Evolutionary conservation across 2,329 filamentous ascomycete species (phyloP).

Genomic region (Cladosporium sp.): DNA sequence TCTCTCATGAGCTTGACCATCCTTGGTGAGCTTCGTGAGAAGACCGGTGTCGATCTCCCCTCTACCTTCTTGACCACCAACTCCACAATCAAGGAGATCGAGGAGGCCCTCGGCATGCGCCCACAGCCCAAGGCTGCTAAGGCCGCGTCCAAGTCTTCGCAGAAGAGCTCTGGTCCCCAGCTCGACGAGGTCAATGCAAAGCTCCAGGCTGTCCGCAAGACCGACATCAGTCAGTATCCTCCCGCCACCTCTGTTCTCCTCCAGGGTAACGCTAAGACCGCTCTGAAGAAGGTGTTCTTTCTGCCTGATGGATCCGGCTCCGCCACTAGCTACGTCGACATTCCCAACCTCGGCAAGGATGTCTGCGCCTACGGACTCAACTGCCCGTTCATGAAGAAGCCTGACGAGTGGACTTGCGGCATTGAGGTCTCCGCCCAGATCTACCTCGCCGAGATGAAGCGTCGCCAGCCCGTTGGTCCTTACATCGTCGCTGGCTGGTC

Average conservation of each 20-base stretch:
- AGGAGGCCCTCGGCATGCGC: conserved; percentile 58
- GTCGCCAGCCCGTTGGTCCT: conserved; percentile 62
- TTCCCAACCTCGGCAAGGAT: conserved; percentile 51
- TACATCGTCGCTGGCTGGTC: conserved; percentile 55
- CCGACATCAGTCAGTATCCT: conserved; percentile 42
- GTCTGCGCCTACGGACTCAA: conserved; percentile 56
- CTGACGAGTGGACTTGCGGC: conserved; percentile 61
- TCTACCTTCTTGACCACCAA: conserved; percentile 57
- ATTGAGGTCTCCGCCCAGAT: conserved; percentile 62
- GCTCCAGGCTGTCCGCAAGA: conserved; percentile 27
- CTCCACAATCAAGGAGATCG: conserved; percentile 61
- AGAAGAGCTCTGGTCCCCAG: conserved; percentile 29
- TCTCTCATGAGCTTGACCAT: conserved; percentile 52
- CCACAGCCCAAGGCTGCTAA: conserved; percentile 37
- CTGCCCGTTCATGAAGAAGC: conserved; percentile 67
- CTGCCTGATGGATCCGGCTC: conserved; percentile 53
- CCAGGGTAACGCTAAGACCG: conserved; percentile 54
- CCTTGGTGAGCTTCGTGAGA: conserved; percentile 47
- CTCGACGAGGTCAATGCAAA: conserved; percentile 48
- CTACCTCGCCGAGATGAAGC: conserved; percentile 66
- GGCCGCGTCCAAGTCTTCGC: conserved; percentile 25
- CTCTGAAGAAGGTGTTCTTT: conserved; percentile 53
- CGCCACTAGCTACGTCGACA: conserved; percentile 64
- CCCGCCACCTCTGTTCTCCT: conserved; percentile 54
- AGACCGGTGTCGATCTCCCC: conserved; percentile 47